Conservation (phyloP, 2,329 filamentous ascomycete genomes). For the Penicillium brevicompactum region DNA sequence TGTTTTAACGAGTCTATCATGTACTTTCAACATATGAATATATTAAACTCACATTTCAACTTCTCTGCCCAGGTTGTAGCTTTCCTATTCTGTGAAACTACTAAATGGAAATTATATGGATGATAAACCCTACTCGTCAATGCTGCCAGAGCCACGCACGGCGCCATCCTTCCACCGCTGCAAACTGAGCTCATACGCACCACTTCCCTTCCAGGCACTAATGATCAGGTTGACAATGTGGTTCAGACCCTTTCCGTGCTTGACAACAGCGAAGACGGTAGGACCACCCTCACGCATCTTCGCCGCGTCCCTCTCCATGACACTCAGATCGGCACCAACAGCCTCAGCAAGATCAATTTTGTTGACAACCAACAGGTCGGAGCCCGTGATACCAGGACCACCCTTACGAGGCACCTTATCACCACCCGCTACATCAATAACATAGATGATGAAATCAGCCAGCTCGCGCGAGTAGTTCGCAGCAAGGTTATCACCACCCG, state of each 20-base stretch:
- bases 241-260: conserved; percentile 80
- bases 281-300: conserved; percentile 96
- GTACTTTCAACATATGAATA: conserved; percentile 11
- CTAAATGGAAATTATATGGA: background rate
- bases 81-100: background rate
- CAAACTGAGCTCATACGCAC: conserved; percentile 59
- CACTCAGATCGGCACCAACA: conserved; percentile 82
- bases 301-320: conserved; percentile 93
- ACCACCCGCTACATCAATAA: conserved; percentile 94
- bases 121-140: conserved; percentile 29
- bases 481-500: conserved; percentile 92
- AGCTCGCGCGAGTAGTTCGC: conserved; percentile 95
- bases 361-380: conserved; percentile 90
- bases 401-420: conserved; percentile 97
- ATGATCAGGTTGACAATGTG: conserved; percentile 86
- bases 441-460: conserved; percentile 97
- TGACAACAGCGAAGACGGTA: conserved; percentile 96
- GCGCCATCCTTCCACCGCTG: conserved; percentile 48
- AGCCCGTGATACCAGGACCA: conserved; percentile 95
- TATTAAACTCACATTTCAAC: conserved; percentile 2
- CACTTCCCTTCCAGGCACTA: conserved; percentile 90
- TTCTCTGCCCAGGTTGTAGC: background rate
- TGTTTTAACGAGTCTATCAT: conserved; percentile 12
- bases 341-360: conserved; percentile 94
- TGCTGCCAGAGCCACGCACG: conserved; percentile 37